Conservation (phyloP, 768 basidiomycete species). For the Suillus lakei region DNA sequence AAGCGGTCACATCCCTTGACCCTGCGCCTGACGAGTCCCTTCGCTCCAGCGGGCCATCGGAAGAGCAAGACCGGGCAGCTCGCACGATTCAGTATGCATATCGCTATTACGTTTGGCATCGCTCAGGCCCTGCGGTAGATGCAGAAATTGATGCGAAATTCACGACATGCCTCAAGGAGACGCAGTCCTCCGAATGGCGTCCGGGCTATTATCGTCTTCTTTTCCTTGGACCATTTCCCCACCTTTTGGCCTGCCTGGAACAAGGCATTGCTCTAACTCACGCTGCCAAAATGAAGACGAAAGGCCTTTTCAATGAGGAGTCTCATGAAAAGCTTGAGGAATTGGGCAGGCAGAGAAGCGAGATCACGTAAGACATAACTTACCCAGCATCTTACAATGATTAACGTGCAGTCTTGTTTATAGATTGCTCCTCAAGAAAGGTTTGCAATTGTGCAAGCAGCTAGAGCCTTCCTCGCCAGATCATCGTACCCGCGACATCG, state of each 20-base stretch:
- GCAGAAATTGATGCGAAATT: conserved; percentile 32
- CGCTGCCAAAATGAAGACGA: conserved; percentile 36
- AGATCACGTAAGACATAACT: conserved; percentile 36
- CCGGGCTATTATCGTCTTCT: conserved; percentile 38
- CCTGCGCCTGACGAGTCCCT: conserved; percentile 19
- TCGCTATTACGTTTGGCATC: conserved; percentile 10
- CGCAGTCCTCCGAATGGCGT: conserved; percentile 33
- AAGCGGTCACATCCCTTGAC: conserved; percentile 11
- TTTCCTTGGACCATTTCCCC: conserved; percentile 45
- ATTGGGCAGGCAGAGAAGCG: conserved; percentile 30
- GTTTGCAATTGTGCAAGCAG: conserved; percentile 29
- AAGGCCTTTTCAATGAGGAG: conserved; percentile 26
- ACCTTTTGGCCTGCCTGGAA: conserved; percentile 46
- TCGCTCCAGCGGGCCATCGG: conserved; percentile 22
- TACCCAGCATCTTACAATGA: background rate
- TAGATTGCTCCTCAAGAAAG: conserved; percentile 34
- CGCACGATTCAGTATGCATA: conserved; percentile 24
- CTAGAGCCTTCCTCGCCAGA: conserved; percentile 37
- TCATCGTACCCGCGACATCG: conserved; percentile 29
- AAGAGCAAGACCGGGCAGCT: conserved; percentile 31
- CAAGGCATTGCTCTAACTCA: conserved; percentile 26
- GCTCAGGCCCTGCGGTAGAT: conserved; percentile 5
- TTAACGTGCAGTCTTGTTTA: background rate
- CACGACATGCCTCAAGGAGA: conserved; percentile 30
- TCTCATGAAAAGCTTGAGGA: conserved; percentile 41